Base-by-base conservation (phyloP, 2,329 filamentous ascomycete genomes). In the Aspergillus sp. region DNA sequence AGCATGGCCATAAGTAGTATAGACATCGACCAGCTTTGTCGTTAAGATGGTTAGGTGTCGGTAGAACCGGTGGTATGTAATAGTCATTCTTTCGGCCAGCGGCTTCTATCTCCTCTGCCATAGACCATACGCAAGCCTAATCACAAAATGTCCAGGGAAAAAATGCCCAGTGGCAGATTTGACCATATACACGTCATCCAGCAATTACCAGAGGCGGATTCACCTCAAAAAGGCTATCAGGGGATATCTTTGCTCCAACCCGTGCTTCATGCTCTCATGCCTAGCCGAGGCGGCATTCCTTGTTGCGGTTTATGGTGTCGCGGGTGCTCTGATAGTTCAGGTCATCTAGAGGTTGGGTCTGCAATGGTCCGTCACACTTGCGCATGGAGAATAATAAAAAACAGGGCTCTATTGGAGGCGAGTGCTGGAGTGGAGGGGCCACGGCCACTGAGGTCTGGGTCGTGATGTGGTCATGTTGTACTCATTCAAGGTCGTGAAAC, bases 11-110 rank as follows among this genome's bases (percentile, higher is more conserved):
- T 15, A 8, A 15, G 11, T 41, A 15, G 34, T 3, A 38, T 9
- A 41, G 3, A 15, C 15, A 15, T 15, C 34, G 15, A 41, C 34
- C 54, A 57, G 30, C 7, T 50, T 13, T 17, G 22, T 57, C 30
- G 34, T 19, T 49, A 19, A 11, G n/a, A 53, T 47, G 23, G 28
- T 52, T 48, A 52, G 43, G 25, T 17, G 22, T 52, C 30, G 19
- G 19, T n/a, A 54, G 43, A 3, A 49, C 23, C 31, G 17, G 17
- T 54, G 57, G 19, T 53, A 54, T 49, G 45, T 48, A 54, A 49
- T 34, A n/a, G 50, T 49, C 28, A 59, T 59, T 59, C 43, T 59
- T 59, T 59, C 23, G 45, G 30, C 50, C 50, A 59, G 30, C 43
- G 34, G 50, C 51, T 50, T 59, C 51, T 54, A 54, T 54, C 11